A percentile compares a stretch with the other conserved stretches of the same genome.
These are phyloP conservation scores for Pichia cabralensis DNA, from an alignment of 805 yeast species.

Conservation along the genomic window DNA sequence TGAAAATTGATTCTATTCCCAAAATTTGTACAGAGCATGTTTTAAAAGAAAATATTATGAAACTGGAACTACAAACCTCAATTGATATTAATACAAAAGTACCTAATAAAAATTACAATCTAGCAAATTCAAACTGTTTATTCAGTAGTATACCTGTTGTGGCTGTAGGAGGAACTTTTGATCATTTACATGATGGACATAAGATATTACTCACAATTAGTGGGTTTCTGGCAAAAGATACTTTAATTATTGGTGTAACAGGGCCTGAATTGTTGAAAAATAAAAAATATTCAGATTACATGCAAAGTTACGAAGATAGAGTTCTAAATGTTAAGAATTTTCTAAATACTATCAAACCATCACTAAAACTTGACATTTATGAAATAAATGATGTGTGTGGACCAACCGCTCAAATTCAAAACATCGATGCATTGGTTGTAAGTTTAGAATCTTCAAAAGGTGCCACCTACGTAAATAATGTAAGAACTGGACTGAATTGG, in stretches of 20 bases:
- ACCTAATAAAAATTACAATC: neutral
- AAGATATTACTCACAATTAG: constrained; percentile 71
- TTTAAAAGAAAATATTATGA: neutral
- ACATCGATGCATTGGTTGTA: constrained; percentile 71
- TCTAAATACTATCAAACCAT: constrained; percentile 37
- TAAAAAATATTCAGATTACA: constrained; percentile 58
- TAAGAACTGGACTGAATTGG: constrained; percentile 49
- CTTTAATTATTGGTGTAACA: constrained; percentile 75
- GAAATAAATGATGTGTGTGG: constrained; percentile 85
- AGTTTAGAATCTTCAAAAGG: constrained; percentile 75
- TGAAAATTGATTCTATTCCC: no score
- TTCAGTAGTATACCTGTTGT: constrained; percentile 7
- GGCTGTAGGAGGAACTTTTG: constrained; percentile 96
- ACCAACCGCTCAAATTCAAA: constrained; percentile 70
- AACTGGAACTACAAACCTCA: no score
- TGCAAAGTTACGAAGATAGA: constrained; percentile 52
- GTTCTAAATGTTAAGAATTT: constrained; percentile 38
- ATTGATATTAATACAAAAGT: no score
- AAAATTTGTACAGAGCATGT: neutral
- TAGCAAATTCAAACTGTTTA: constrained; percentile 1
- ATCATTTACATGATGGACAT: constrained; percentile 94
- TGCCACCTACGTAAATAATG: constrained; percentile 60
- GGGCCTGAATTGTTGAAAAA: constrained; percentile 62
- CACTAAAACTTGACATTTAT: constrained; percentile 37
- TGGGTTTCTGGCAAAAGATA: constrained; percentile 43